Evolutionary conservation across 1,139 yeast genomes (phyloP), one percentile per base, ranked within the genome.

Genomic region (Hemisphaericaspora xylanilytica): DNA sequence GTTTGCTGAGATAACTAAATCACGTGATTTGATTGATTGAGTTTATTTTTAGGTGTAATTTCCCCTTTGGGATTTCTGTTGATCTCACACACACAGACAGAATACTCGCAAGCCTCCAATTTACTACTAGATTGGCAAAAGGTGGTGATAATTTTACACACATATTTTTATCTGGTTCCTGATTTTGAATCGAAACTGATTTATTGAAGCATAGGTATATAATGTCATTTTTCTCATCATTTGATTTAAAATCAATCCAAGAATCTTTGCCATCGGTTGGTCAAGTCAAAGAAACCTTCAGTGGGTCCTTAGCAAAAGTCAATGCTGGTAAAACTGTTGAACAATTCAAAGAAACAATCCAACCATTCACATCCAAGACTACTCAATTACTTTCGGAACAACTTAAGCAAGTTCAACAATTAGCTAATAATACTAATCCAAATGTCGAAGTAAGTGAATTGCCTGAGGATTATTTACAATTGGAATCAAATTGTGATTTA

Each of bases 391-490:
- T 71, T 38, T 51, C 65, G 15, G 47, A 61, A 18, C 77, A 71
- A 49, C 59, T 71, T 43, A 65, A 61, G 32, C 76, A 70, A 46
- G 70, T 70, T 18, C 75, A 70, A 46, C 73, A 66, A 36, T 60
- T 70, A 44, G 73, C 76, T 35, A 50, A 53, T 22, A 44, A 47
- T 32, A 27, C 36, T 11, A 53, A 49, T 42, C 46, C 61, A 22
- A 59, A 60, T 39, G 56, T 68, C 21, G 76, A 70, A 44, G 67
- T 67, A 13, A 77, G 85, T 46, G 87, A 84, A 56, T 70, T 85
- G 41, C 95, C 95, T 28, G 75, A 75, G 35, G 89, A 84, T 48
- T 85, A 85, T 59, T 70, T 78, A 45, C 73, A 75, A 43, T 67
- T 85, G 50, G 94, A 85, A 58, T 67, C 72, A 44, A 77, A 76